A percentile compares a stretch with the other conserved stretches of the same genome.
Evolutionary conservation across 2,329 filamentous ascomycete genomes (phyloP).

Genomic region (Reticulascus tulasneorum): DNA sequence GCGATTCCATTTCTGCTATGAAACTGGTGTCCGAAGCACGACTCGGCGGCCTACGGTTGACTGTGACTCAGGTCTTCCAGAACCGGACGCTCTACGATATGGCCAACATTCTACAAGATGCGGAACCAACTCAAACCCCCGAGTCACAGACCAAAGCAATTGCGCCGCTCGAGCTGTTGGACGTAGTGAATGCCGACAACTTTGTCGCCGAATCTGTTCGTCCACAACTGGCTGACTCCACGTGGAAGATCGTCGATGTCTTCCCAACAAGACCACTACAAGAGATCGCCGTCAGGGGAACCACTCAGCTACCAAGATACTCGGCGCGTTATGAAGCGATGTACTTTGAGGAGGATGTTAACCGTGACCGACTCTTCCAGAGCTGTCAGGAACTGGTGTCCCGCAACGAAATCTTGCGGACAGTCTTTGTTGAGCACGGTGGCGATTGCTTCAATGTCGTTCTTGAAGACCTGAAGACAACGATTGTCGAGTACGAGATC

Average conservation of each 20-base stretch:
- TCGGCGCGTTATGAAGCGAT: constrained; percentile 63
- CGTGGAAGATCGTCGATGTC: constrained; percentile 51
- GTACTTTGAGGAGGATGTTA: constrained; percentile 50
- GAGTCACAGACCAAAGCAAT: constrained; percentile 18
- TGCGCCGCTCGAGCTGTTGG: constrained; percentile 49
- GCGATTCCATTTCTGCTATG: constrained; percentile 59
- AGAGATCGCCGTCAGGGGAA: constrained; percentile 54
- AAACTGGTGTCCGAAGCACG: constrained; percentile 54
- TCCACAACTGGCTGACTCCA: constrained; percentile 45
- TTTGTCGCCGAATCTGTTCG: constrained; percentile 41
- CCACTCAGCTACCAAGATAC: constrained; percentile 53
- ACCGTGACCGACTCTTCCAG: constrained; percentile 42
- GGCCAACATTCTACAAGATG: constrained; percentile 43
- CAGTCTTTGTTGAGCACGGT: constrained; percentile 55
- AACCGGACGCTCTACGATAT: constrained; percentile 46
- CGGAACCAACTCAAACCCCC: constrained; percentile 13
- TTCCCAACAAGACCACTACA: constrained; percentile 57
- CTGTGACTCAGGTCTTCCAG: constrained; percentile 53
- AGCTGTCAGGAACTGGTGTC: constrained; percentile 54
- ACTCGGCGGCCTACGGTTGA: constrained; percentile 42
- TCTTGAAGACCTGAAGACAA: constrained; percentile 47
- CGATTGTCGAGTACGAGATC: constrained; percentile 49
- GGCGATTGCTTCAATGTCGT: constrained; percentile 53
- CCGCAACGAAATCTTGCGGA: constrained; percentile 61
- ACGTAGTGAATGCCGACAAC: constrained; percentile 29